phyloP scores from a whole-genome alignment of 2,329 filamentous ascomycete genomes.

The Falciphora oryzae region DNA sequence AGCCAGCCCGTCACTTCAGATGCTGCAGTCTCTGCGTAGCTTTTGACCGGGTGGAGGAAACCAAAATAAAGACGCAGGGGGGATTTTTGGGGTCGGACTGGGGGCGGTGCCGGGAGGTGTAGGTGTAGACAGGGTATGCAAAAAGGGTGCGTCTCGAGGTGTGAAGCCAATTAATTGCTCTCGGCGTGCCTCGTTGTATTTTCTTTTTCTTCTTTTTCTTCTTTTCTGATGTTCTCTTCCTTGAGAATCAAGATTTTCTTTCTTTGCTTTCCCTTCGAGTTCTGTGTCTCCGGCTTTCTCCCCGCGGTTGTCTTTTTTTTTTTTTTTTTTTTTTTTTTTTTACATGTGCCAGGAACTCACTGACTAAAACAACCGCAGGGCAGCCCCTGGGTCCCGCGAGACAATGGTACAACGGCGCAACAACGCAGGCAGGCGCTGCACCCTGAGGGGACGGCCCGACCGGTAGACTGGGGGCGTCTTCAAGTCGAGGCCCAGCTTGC shows the following conservation, averaged over 20 bases:
- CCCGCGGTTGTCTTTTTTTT: not conserved
- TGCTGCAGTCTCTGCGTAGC: not conserved
- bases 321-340: not conserved
- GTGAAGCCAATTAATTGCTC: not conserved
- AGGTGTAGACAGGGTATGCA: conserved; percentile 4
- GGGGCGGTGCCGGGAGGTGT: not conserved
- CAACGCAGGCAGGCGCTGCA: conserved; percentile 1
- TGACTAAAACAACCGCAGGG: not conserved
- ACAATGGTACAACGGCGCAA: conserved; percentile 1
- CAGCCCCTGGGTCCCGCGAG: not conserved
- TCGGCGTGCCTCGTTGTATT: not conserved
- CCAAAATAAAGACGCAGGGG: too few species aligned
- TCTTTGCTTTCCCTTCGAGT: not conserved
- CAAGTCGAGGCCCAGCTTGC: not conserved
- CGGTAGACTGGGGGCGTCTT: not conserved
- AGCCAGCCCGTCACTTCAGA: not conserved
- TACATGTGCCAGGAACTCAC: not conserved
- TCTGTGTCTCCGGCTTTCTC: not conserved
- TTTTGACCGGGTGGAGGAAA: not conserved
- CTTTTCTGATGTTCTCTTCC: not conserved
- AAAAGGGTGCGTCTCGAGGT: not conserved
- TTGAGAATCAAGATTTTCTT: not conserved
- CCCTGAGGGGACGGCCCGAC: not conserved
- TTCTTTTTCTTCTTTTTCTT: not conserved
- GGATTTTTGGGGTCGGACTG: too few species aligned